Evolutionary conservation across 331 rosid genomes (phyloP).

Genomic region (Quercus lobata): DNA sequence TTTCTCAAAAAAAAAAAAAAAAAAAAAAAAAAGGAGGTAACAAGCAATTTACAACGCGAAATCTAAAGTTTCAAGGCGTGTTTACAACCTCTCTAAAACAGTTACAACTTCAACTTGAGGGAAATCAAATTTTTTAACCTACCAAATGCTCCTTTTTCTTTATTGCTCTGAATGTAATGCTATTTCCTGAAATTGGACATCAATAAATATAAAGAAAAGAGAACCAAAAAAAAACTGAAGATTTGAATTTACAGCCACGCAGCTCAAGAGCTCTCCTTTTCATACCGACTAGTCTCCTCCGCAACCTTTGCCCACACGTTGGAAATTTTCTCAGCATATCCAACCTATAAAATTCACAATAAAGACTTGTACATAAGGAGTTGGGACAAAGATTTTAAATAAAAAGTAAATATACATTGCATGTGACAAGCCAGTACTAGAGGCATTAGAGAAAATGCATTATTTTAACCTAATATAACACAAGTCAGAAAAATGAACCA

Average conservation of each 20-base stretch:
- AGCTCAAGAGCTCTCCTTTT: conserved; percentile 43
- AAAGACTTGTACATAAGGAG: neutral
- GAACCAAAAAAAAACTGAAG: conserved; percentile 11
- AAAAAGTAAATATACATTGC: neutral
- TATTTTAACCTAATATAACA: neutral
- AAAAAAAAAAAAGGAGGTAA: neutral
- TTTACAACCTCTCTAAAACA: conserved; percentile 7
- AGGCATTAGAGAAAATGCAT: neutral
- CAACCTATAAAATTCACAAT: conserved; percentile 48
- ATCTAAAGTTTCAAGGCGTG: neutral
- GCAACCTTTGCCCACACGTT: conserved; percentile 80
- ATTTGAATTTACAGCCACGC: conserved; percentile 37
- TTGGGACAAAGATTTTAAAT: neutral
- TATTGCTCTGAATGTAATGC: conserved; percentile 16
- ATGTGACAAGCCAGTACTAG: neutral
- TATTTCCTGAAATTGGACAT: conserved; percentile 13
- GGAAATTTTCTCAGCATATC: conserved; percentile 81
- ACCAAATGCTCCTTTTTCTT: conserved; percentile 8
- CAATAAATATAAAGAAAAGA: conserved; percentile 4
- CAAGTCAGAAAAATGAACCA: neutral
- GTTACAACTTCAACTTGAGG: conserved; percentile 24
- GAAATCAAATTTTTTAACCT: conserved; percentile 10
- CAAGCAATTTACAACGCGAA: conserved; percentile 20
- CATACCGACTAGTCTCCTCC: conserved; percentile 62
- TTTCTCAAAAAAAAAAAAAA: too few relatives aligned